phyloP scores from a whole-genome alignment of 106 monocot species.

The Alisma plantagoaquatica region DNA sequence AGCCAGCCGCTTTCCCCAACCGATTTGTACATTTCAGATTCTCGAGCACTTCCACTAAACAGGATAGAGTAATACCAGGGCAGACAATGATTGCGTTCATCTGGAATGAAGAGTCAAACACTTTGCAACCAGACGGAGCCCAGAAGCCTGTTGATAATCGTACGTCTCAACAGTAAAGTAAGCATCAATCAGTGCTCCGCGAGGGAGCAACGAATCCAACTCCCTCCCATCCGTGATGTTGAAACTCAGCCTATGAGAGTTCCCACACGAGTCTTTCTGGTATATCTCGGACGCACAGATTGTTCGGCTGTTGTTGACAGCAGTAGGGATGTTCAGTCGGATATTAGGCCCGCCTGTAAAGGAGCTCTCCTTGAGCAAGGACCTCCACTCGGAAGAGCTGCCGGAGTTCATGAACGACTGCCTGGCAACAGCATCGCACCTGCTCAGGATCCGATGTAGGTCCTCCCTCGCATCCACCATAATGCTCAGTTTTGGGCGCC shows the following conservation, averaged over 20 bases:
- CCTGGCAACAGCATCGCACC: constrained; percentile 44
- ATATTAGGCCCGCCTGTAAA: constrained; percentile 27
- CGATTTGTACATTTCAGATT: too few species aligned
- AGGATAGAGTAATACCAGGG: too few species aligned
- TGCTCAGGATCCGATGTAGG: constrained; percentile 37
- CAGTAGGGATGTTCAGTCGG: constrained; percentile 54
- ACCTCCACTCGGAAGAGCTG: constrained; percentile 61
- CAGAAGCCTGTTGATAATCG: constrained; percentile 61
- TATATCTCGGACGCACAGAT: constrained; percentile 50
- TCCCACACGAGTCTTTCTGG: constrained; percentile 41
- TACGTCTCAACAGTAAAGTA: constrained; percentile 48
- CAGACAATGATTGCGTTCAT: too few species aligned
- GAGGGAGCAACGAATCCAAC: constrained; percentile 40
- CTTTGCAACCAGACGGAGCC: constrained; percentile 62
- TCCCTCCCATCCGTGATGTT: constrained; percentile 31
- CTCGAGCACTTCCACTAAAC: too few species aligned
- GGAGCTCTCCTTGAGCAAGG: constrained; percentile 37
- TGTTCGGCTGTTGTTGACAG: constrained; percentile 20
- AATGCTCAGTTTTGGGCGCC: constrained; percentile 61
- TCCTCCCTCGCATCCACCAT: constrained; percentile 38
- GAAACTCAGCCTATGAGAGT: constrained; percentile 36
- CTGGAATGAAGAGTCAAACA: constrained; percentile 36
- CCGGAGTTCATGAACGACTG: constrained; percentile 32
- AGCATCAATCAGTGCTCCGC: constrained; percentile 51
- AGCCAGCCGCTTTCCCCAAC: too few species aligned